phyloP scores from a whole-genome alignment of 2,329 filamentous ascomycete genomes.

The Ophiostoma piceae region DNA sequence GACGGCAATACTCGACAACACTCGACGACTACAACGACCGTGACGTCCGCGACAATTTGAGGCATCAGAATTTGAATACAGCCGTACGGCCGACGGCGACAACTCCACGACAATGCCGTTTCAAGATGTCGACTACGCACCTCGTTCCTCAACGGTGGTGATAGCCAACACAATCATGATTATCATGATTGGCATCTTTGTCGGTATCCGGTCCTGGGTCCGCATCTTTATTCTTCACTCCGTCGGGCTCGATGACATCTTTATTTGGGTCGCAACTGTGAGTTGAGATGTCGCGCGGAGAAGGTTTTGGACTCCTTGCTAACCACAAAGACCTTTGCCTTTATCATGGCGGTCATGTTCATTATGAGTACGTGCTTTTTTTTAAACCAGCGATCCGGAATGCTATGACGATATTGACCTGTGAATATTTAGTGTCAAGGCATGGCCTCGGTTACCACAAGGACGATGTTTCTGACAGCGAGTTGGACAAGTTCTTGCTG shows the following conservation, averaged over 20 bases:
- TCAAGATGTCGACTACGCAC: neutral
- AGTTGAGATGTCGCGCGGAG: neutral
- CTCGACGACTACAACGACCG: neutral
- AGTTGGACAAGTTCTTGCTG: neutral
- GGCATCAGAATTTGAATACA: too few species aligned
- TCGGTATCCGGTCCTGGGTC: constrained; percentile 14
- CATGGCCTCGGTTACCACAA: neutral
- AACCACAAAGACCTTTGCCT: neutral
- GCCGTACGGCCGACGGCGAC: too few species aligned
- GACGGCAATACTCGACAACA: neutral
- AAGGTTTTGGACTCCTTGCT: neutral
- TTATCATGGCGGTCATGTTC: neutral
- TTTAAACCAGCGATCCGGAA: too few species aligned
- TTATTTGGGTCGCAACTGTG: constrained; percentile 12
- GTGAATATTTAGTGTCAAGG: neutral
- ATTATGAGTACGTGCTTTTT: neutral
- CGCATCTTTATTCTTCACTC: constrained; percentile 10
- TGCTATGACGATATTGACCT: too few species aligned
- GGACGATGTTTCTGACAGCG: neutral
- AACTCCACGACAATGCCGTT: neutral
- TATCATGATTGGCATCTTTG: neutral
- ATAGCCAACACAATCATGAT: constrained; percentile 12
- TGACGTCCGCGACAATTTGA: too few species aligned
- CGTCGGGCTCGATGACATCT: constrained; percentile 14
- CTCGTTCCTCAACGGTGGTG: neutral